Evolutionary conservation across 2,329 filamentous ascomycete species (phyloP).

Genomic region (Aspergillus clavatus): DNA sequence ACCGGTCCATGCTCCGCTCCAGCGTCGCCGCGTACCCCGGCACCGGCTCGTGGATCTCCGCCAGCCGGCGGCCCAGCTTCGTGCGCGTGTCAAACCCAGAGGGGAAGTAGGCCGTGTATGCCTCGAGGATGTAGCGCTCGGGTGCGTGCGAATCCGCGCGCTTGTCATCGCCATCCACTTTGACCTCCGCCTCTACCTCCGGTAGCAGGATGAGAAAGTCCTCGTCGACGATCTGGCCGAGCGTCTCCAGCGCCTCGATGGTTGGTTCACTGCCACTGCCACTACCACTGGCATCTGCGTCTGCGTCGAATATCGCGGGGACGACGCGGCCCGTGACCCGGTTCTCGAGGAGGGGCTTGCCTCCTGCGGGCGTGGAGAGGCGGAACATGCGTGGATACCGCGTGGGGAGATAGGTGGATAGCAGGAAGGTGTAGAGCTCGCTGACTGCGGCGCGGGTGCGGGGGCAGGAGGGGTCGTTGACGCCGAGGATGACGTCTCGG

Average conservation of each 20-base stretch:
- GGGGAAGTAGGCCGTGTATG: conserved; percentile 54
- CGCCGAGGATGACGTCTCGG: conserved; percentile 36
- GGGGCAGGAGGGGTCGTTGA: conserved; percentile 35
- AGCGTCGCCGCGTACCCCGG: conserved; percentile 55
- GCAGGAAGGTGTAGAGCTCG: conserved; percentile 55
- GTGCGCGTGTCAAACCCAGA: conserved; percentile 53
- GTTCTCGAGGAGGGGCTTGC: no score
- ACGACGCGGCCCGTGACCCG: no score
- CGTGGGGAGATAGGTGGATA: conserved; percentile 51
- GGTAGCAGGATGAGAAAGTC: conserved; percentile 58
- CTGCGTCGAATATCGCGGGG: no score
- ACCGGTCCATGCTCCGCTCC: conserved; percentile 57
- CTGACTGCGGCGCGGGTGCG: conserved; percentile 45
- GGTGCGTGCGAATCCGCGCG: no score
- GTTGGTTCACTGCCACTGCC: background rate
- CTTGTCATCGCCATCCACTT: conserved; percentile 14
- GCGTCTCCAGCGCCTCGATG: conserved; percentile 37
- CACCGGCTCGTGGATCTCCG: conserved; percentile 55
- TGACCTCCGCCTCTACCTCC: conserved; percentile 19
- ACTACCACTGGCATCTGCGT: no score
- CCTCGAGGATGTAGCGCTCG: conserved; percentile 52
- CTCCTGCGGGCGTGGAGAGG: conserved; percentile 21
- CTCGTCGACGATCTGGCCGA: conserved; percentile 53
- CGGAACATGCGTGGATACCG: conserved; percentile 54
- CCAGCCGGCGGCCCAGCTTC: conserved; percentile 51